Conservation (phyloP, 257 asterid species). For the Ocimum tenuiflorum region DNA sequence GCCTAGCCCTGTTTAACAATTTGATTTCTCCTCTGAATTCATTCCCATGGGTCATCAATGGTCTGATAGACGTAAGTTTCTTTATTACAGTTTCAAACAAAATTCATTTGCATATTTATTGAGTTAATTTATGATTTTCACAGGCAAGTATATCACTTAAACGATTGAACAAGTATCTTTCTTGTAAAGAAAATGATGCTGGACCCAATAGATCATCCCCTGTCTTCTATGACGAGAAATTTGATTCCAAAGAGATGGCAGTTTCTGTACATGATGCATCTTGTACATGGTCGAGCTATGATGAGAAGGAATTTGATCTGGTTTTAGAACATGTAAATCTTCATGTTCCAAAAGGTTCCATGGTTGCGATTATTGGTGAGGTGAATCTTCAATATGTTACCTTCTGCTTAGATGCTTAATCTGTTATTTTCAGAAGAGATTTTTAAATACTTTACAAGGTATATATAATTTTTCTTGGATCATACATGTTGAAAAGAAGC, state of each 20-base stretch:
- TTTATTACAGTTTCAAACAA: background rate
- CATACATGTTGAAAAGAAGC: background rate
- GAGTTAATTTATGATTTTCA: constrained; percentile 9
- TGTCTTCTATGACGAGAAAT: constrained; percentile 25
- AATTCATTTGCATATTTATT: background rate
- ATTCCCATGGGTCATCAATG: constrained; percentile 99
- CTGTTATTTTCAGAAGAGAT: background rate
- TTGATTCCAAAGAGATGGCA: constrained; percentile 35
- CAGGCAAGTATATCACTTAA: constrained; percentile 85
- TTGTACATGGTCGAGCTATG: constrained; percentile 80
- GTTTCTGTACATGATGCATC: constrained; percentile 57
- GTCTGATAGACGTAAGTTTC: constrained; percentile 81
- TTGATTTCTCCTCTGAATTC: constrained; percentile 93
- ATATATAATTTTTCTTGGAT: background rate
- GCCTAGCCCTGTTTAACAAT: constrained; percentile 88
- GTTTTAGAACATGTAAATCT: constrained; percentile 56
- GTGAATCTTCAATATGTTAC: constrained; percentile 29
- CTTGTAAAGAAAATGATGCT: constrained; percentile 48
- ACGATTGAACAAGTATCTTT: constrained; percentile 71
- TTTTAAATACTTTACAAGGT: background rate
- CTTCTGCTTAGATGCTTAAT: background rate
- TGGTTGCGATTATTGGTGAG: constrained; percentile 88
- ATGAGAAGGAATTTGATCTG: constrained; percentile 44
- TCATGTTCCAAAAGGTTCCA: constrained; percentile 53
- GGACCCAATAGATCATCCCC: constrained; percentile 20